Evolutionary conservation across 2,329 filamentous ascomycete genomes (phyloP).

Genomic region (Alternaria consortialis): DNA sequence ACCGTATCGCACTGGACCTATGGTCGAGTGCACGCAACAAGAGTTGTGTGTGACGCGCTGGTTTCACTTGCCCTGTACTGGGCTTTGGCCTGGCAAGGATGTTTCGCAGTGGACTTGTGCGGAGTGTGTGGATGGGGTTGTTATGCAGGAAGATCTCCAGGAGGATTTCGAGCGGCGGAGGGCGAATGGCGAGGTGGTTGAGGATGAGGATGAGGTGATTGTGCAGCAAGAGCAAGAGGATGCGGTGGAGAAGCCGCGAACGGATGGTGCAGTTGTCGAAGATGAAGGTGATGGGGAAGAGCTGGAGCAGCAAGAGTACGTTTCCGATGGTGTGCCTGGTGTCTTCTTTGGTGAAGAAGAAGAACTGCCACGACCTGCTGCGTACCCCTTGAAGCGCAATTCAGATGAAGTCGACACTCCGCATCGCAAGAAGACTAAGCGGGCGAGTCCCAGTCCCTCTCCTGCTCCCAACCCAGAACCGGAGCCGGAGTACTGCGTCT

Average conservation of each 20-base stretch:
- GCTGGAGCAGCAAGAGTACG: background rate
- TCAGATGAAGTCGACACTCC: background rate
- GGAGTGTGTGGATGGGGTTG: background rate
- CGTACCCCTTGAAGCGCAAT: background rate
- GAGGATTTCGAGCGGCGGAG: background rate
- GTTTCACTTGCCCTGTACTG: constrained; percentile 2
- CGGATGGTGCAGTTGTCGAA: background rate
- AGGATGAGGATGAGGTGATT: background rate
- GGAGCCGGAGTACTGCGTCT: constrained; percentile 4
- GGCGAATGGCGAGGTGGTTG: background rate
- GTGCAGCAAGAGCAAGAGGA: background rate
- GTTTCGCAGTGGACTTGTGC: background rate
- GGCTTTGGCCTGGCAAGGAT: background rate
- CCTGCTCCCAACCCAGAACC: background rate
- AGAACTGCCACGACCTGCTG: background rate
- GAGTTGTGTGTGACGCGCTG: background rate
- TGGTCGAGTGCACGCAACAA: background rate
- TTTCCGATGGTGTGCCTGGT: background rate
- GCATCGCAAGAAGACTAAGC: background rate
- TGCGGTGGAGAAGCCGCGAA: background rate
- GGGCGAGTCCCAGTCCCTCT: no score
- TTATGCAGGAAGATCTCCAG: background rate
- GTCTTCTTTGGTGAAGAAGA: background rate
- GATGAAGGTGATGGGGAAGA: background rate
- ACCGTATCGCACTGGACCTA: background rate